Evolutionary conservation across 2,329 filamentous ascomycete species (phyloP).

Genomic region (Bisporella sp.): DNA sequence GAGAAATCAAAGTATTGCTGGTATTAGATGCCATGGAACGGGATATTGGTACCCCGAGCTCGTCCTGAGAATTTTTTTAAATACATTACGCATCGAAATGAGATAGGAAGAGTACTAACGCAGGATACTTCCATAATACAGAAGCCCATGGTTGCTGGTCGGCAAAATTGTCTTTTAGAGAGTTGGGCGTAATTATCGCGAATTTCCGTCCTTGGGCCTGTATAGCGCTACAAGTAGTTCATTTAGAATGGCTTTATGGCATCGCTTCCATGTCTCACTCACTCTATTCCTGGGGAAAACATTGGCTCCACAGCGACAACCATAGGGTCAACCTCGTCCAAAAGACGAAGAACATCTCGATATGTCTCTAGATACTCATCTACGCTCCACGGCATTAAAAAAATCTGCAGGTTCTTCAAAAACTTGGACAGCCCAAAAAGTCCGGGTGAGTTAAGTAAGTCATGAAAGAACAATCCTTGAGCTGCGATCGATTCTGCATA

Average conservation of each 20-base stretch:
- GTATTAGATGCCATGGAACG: neutral
- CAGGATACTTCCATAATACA: constrained; percentile 32
- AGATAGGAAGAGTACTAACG: constrained; percentile 25
- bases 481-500: neutral
- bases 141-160: constrained; percentile 31
- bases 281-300: constrained; percentile 38
- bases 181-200: constrained; percentile 37
- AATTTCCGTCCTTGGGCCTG: constrained; percentile 17
- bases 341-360: constrained; percentile 30
- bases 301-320: constrained; percentile 37
- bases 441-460: constrained; percentile 24
- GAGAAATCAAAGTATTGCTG: neutral
- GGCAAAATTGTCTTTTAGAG: constrained; percentile 34
- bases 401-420: too few species aligned
- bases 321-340: constrained; percentile 31
- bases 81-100: neutral
- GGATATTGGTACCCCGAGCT: neutral
- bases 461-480: constrained; percentile 9
- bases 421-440: too few species aligned
- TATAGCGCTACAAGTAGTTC: too few species aligned
- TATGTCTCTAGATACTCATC: constrained; percentile 35
- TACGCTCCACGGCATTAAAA: neutral
- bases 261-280: constrained; percentile 26
- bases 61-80: neutral
- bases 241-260: too few species aligned